Evolutionary conservation across 176 grass and related monocot species (phyloP).

Genomic region (Ampelocalamus luodianensis): DNA sequence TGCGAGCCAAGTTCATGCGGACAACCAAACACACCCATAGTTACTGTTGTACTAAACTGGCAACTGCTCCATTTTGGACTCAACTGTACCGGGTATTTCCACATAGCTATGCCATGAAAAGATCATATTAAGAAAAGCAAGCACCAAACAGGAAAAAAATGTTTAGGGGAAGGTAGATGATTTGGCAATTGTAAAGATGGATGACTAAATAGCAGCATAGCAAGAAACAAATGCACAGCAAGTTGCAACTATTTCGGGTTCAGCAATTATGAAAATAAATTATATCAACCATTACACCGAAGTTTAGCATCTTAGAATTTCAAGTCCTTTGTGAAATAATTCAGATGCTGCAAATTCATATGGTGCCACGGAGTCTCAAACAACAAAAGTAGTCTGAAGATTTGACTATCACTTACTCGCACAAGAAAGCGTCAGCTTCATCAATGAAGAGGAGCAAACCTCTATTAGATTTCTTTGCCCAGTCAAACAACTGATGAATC

Average conservation of each 20-base stretch:
- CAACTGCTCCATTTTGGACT: background rate
- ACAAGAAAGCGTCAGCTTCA: conserved; percentile 97
- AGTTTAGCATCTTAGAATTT: conserved; percentile 21
- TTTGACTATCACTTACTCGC: conserved; percentile 79
- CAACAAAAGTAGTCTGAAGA: conserved; percentile 30
- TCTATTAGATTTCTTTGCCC: conserved; percentile 95
- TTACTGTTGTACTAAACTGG: background rate
- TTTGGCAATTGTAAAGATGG: background rate
- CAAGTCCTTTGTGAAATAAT: conserved; percentile 20
- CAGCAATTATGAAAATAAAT: background rate
- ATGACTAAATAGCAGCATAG: background rate
- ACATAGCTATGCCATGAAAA: background rate
- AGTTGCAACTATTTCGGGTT: background rate
- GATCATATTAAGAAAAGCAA: background rate
- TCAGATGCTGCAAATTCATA: conserved; percentile 37
- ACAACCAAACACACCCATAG: too few species aligned
- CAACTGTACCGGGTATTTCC: background rate
- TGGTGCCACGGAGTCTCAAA: background rate
- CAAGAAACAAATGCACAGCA: background rate
- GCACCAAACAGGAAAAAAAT: background rate
- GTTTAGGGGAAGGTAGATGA: background rate
- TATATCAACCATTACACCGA: background rate
- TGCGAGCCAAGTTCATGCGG: too few species aligned
- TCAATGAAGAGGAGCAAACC: conserved; percentile 97
- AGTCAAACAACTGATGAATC: conserved; percentile 98